phyloP scores from a whole-genome alignment of 2,329 filamentous ascomycete genomes.

The Paecilomyces formosus region DNA sequence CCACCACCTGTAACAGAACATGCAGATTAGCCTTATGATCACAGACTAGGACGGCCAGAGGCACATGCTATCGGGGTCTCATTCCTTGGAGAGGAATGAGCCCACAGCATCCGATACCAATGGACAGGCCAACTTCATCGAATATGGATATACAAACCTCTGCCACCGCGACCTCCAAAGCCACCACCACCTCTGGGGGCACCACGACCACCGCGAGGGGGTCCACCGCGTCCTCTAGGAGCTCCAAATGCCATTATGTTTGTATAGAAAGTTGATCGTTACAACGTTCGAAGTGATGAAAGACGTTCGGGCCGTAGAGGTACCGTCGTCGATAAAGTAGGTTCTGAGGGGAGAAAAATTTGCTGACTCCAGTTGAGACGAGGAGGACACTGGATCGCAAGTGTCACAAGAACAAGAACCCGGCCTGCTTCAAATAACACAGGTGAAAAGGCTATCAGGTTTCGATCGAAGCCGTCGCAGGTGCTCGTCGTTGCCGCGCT shows the following conservation, averaged over 20 bases:
- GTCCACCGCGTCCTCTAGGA: slow-evolving; percentile 37
- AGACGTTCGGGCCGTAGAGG: slow-evolving; percentile 1
- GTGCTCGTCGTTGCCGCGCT: slow-evolving; percentile 24
- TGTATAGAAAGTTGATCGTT: slow-evolving; percentile 7
- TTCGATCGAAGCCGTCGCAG: slow-evolving; percentile 22
- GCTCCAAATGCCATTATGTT: slow-evolving; percentile 28
- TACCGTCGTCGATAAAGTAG: slow-evolving; percentile 3
- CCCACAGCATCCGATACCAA: not conserved
- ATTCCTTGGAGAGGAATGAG: not conserved
- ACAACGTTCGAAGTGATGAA: slow-evolving; percentile 10
- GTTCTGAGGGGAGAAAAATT: not conserved
- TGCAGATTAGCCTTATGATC: slow-evolving; percentile 11
- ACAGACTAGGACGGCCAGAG: slow-evolving; percentile 1
- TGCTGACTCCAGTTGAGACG: not conserved
- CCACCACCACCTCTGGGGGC: slow-evolving; percentile 33
- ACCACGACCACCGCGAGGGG: slow-evolving; percentile 28
- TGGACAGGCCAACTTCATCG: not conserved
- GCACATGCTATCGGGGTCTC: not conserved
- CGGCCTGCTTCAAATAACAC: slow-evolving; percentile 16
- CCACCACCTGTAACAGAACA: slow-evolving; percentile 41
- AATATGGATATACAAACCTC: slow-evolving; percentile 20
- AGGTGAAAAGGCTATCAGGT: slow-evolving; percentile 18
- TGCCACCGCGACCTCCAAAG: slow-evolving; percentile 20
- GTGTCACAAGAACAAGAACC: slow-evolving; percentile 10
- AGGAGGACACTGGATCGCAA: not conserved